These are phyloP conservation scores for Lactifluus piperatus DNA, from an alignment of 768 basidiomycete genomes.

Conservation along the genomic window DNA sequence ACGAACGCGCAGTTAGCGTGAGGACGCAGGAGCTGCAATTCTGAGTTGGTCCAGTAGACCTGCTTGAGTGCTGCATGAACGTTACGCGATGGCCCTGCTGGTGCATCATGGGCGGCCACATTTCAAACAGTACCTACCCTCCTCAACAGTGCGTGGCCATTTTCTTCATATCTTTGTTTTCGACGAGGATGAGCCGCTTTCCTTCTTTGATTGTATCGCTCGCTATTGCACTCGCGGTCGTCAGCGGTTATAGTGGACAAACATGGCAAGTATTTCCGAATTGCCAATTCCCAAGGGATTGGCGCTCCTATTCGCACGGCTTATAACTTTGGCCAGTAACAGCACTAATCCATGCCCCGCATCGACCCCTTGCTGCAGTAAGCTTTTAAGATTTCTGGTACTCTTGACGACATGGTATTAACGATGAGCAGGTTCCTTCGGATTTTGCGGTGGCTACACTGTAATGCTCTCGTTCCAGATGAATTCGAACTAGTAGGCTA, in stretches of 20 bases:
- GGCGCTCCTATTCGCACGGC: not conserved
- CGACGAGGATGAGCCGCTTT: not conserved
- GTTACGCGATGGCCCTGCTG: not conserved
- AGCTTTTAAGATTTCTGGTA: constrained; percentile 16
- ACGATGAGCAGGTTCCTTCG: constrained; percentile 37
- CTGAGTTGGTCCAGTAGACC: not conserved
- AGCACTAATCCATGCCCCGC: constrained; percentile 30
- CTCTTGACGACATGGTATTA: not conserved
- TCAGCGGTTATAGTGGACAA: constrained; percentile 21
- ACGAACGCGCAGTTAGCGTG: not conserved
- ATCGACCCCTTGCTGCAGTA: constrained; percentile 38
- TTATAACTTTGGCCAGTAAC: constrained; percentile 27
- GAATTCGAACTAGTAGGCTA: not conserved
- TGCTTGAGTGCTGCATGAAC: not conserved
- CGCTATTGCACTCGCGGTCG: constrained; percentile 8
- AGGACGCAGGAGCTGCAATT: not conserved
- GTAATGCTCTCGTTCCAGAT: constrained; percentile 24
- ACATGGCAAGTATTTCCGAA: constrained; percentile 17
- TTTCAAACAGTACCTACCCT: not conserved
- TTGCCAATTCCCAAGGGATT: not conserved
- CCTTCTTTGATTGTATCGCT: not conserved
- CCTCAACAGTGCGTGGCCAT: too few species aligned
- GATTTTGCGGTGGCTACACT: constrained; percentile 41
- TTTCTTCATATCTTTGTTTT: not conserved
- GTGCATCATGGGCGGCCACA: not conserved